Percentiles rank a stretch among this genome's conserved stretches.
These are phyloP conservation scores for Babesia gibsoni DNA, from an alignment of 169 alveolate genomes.

Conservation along the genomic window DNA sequence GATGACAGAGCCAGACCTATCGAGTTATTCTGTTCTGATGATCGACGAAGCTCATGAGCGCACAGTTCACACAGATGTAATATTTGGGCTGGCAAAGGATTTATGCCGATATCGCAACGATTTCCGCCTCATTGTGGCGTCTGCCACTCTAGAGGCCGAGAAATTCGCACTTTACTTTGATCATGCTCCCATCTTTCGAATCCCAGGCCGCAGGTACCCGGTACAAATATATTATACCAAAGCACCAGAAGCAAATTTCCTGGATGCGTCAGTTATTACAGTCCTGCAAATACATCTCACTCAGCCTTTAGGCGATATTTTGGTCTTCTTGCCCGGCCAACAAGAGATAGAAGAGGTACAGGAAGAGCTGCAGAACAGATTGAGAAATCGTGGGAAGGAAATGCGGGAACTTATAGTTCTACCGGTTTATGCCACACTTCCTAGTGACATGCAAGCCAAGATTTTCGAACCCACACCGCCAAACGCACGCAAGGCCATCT, in stretches of 20 bases:
- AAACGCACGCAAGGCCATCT: conserved; percentile 93
- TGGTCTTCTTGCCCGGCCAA: conserved; percentile 98
- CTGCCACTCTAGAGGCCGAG: conserved; percentile 99
- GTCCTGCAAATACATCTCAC: conserved; percentile 98
- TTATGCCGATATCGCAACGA: conserved; percentile 82
- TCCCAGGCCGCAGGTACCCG: conserved; percentile 96
- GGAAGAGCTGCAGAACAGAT: conserved; percentile 82
- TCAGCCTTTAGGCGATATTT: conserved; percentile 97
- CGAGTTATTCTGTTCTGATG: conserved; percentile 90
- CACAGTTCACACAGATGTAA: conserved; percentile 98
- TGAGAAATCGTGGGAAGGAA: conserved; percentile 89
- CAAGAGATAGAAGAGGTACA: conserved; percentile 95
- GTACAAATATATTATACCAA: conserved; percentile 98
- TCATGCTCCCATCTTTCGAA: conserved; percentile 90
- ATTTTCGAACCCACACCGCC: conserved; percentile 93
- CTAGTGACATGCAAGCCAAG: conserved; percentile 97
- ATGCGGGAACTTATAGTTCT: conserved; percentile 91
- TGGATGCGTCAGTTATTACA: conserved; percentile 97
- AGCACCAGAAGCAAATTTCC: conserved; percentile 99
- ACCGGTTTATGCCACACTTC: conserved; percentile 97
- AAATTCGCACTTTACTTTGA: conserved; percentile 96
- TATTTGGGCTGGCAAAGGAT: conserved; percentile 96
- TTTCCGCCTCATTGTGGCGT: conserved; percentile 86
- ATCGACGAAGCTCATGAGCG: conserved; percentile 99
- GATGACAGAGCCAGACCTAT: conserved; percentile 92